These are phyloP conservation scores for Castanea sativa DNA, from an alignment of 306 rosid genomes.

Conservation along the genomic window DNA sequence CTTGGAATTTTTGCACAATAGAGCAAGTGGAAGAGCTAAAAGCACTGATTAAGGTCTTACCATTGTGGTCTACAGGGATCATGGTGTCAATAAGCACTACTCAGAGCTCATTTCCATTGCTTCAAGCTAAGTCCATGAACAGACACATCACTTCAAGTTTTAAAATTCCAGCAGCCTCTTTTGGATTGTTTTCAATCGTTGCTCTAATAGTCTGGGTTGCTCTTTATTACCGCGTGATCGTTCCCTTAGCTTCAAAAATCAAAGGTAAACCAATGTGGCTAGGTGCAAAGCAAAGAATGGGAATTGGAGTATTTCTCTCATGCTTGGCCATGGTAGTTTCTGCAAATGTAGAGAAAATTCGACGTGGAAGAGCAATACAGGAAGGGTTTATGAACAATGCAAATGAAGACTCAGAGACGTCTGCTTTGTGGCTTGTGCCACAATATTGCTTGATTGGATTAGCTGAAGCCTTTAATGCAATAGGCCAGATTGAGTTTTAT, in stretches of 20 bases:
- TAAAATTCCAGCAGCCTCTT: slow-evolving; percentile 67
- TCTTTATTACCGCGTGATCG: slow-evolving; percentile 47
- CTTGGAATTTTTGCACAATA: slow-evolving; percentile 67
- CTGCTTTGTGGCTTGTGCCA: slow-evolving; percentile 65
- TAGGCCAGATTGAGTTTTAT: slow-evolving; percentile 69
- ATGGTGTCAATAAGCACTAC: slow-evolving; percentile 38
- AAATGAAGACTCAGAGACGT: slow-evolving; percentile 46
- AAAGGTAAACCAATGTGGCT: slow-evolving; percentile 40
- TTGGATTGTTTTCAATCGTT: slow-evolving; percentile 39
- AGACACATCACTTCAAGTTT: slow-evolving; percentile 48
- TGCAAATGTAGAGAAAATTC: slow-evolving; percentile 40
- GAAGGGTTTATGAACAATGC: slow-evolving; percentile 34
- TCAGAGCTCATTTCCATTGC: slow-evolving; percentile 53
- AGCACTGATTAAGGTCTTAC: slow-evolving; percentile 52
- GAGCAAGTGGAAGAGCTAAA: slow-evolving; percentile 73
- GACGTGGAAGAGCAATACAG: slow-evolving; percentile 37
- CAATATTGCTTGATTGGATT: slow-evolving; percentile 48
- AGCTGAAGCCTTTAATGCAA: slow-evolving; percentile 56
- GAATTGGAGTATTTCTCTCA: slow-evolving; percentile 52
- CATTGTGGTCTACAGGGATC: slow-evolving; percentile 63
- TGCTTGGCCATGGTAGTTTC: slow-evolving; percentile 41
- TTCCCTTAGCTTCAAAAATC: slow-evolving; percentile 56
- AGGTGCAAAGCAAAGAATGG: slow-evolving; percentile 48
- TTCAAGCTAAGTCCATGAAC: slow-evolving; percentile 67
- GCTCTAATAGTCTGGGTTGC: slow-evolving; percentile 41